A percentile compares a stretch with the other conserved stretches of the same genome.
Evolutionary conservation across 257 asterid species (phyloP).

Genomic region (Parsonsia alboflavescens): DNA sequence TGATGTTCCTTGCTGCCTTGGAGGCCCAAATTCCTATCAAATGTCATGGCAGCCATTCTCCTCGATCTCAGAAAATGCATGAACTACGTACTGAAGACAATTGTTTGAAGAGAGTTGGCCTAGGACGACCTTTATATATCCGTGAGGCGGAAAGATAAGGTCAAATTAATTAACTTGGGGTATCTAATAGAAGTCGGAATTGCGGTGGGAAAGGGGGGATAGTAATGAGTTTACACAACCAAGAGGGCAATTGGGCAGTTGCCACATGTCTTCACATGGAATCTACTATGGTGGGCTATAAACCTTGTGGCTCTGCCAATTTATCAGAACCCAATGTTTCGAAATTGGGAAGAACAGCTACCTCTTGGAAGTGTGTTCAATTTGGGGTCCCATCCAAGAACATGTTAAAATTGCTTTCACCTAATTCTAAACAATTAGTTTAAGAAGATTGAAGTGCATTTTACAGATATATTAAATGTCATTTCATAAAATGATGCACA

Average conservation of each 20-base stretch:
- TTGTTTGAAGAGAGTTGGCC: not conserved
- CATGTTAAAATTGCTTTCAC: not conserved
- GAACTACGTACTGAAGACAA: not conserved
- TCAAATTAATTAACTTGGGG: constrained; percentile 17
- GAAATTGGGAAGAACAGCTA: not conserved
- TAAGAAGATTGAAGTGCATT: too few relatives aligned
- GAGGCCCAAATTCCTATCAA: constrained; percentile 36
- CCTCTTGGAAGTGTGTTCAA: too few relatives aligned
- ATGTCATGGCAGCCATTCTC: constrained; percentile 43
- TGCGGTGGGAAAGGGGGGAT: too few relatives aligned
- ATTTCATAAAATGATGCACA: too few relatives aligned
- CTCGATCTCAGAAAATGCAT: constrained; percentile 15
- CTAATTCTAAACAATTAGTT: not conserved
- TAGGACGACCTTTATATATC: not conserved
- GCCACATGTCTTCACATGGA: constrained; percentile 28
- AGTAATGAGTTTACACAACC: not conserved
- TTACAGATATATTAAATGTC: too few relatives aligned
- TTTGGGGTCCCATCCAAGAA: not conserved
- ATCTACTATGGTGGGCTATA: constrained; percentile 15
- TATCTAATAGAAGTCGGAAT: constrained; percentile 8
- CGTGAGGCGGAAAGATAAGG: constrained; percentile 17
- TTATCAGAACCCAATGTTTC: not conserved
- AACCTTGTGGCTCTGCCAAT: not conserved
- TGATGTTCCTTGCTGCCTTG: constrained; percentile 34
- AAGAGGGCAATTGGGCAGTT: constrained; percentile 22